These are phyloP conservation scores for Alternaria brassicae DNA, from an alignment of 2,329 filamentous ascomycete species.

Conservation along the genomic window DNA sequence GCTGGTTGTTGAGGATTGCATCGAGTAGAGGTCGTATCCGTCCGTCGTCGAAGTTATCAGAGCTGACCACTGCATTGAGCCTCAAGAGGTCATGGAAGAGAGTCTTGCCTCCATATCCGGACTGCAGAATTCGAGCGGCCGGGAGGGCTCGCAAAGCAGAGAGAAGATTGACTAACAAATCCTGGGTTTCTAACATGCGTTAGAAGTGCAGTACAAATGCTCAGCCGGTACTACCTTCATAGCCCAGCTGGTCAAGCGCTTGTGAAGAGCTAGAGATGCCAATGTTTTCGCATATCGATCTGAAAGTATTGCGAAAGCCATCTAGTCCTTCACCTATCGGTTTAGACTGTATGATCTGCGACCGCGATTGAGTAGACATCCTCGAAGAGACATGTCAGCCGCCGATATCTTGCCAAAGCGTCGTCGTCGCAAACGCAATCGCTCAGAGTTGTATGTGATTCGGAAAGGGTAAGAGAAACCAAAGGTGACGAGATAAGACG, in stretches of 20 bases:
- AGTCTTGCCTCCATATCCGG: neutral
- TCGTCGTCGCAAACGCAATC: neutral
- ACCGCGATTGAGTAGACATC: too few relatives aligned
- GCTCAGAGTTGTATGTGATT: neutral
- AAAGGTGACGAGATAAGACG: neutral
- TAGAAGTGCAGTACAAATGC: slow-evolving; percentile 3
- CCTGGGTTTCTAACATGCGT: neutral
- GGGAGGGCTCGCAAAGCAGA: neutral
- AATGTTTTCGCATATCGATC: neutral
- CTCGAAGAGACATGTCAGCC: neutral
- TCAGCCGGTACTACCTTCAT: slow-evolving; percentile 6
- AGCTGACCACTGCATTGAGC: neutral
- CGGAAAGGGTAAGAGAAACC: neutral
- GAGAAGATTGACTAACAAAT: neutral
- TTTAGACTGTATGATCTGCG: too few relatives aligned
- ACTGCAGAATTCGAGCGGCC: slow-evolving; percentile 1
- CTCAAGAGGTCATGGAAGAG: neutral
- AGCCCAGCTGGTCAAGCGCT: neutral
- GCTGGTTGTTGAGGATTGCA: neutral
- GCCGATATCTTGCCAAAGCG: too few relatives aligned
- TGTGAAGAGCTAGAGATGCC: neutral
- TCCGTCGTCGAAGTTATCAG: neutral
- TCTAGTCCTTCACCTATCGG: too few relatives aligned
- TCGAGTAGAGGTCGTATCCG: neutral
- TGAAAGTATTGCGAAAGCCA: slow-evolving; percentile 15